phyloP scores from a whole-genome alignment of 2,329 filamentous ascomycete genomes.

The Colletotrichum simmondsii region DNA sequence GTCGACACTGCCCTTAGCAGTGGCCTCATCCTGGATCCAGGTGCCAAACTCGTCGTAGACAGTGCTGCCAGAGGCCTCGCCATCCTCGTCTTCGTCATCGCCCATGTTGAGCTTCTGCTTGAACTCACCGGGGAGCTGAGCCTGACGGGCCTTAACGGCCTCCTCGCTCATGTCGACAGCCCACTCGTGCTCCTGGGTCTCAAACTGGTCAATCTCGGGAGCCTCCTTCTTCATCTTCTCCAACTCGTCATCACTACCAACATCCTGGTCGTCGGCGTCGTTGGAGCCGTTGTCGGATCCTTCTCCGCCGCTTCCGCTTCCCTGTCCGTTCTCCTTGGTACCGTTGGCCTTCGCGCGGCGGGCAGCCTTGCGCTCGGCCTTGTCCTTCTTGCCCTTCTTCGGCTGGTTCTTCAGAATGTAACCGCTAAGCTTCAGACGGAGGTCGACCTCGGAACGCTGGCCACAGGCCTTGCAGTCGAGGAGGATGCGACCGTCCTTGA shows the following conservation, averaged over 20 bases:
- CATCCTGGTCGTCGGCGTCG: constrained; percentile 67
- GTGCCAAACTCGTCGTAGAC: constrained; percentile 91
- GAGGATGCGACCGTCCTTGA: constrained; percentile 92
- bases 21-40: constrained; percentile 85
- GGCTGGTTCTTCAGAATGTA: constrained; percentile 98
- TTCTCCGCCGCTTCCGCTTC: constrained; percentile 72
- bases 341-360: constrained; percentile 84
- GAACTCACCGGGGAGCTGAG: constrained; percentile 92
- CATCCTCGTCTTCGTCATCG: constrained; percentile 84
- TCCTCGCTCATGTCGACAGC: constrained; percentile 96
- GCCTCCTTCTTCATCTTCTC: constrained; percentile 79
- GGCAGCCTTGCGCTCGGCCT: constrained; percentile 89
- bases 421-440: constrained; percentile 93
- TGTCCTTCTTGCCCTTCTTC: constrained; percentile 97
- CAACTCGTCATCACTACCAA: constrained; percentile 91
- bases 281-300: constrained; percentile 61
- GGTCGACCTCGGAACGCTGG: constrained; percentile 89
- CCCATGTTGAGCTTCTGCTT: constrained; percentile 88
- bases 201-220: constrained; percentile 60
- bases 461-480: constrained; percentile 99
- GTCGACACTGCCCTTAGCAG: constrained; percentile 77
- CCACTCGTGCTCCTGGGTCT: constrained; percentile 90
- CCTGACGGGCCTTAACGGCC: constrained; percentile 93
- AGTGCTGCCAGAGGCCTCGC: constrained; percentile 78
- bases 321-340: constrained; percentile 63